These are phyloP conservation scores for Hibiscus mutabilis DNA, from an alignment of 345 rosid species.

Conservation along the genomic window DNA sequence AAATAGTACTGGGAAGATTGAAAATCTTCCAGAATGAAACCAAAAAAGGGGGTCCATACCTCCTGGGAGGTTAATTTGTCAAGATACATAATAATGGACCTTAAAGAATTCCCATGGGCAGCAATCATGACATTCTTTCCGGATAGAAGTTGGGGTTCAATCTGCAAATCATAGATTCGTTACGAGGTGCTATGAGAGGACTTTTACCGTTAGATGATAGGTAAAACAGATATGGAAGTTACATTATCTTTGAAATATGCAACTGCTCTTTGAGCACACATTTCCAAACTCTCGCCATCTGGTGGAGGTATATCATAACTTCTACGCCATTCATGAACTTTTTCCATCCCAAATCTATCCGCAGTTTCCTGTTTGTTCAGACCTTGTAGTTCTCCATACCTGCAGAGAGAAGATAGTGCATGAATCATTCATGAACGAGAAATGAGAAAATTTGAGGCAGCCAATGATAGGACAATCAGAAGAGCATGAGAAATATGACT, in stretches of 20 bases:
- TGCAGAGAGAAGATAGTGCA: constrained; percentile 17
- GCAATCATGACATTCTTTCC: constrained; percentile 92
- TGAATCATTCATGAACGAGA: neutral
- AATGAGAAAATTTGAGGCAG: neutral
- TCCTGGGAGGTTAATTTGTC: constrained; percentile 93
- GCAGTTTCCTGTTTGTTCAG: constrained; percentile 96
- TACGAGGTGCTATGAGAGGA: neutral
- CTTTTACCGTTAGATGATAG: neutral
- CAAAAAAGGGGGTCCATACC: constrained; percentile 32
- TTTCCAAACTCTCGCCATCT: constrained; percentile 95
- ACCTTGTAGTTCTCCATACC: constrained; percentile 98
- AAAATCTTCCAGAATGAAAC: neutral
- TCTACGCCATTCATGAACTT: constrained; percentile 97
- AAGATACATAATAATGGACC: constrained; percentile 96
- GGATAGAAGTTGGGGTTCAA: constrained; percentile 71
- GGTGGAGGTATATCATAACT: constrained; percentile 97
- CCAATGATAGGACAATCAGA: neutral
- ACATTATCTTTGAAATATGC: constrained; percentile 57
- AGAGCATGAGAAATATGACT: neutral
- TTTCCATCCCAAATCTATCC: constrained; percentile 78
- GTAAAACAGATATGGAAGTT: constrained; percentile 11
- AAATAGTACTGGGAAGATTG: neutral
- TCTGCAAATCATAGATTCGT: constrained; percentile 35
- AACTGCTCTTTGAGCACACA: constrained; percentile 97
- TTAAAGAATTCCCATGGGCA: constrained; percentile 90